Conservation (phyloP, 1,284 basidiomycete species). For the Violaceomyces palustris region DNA sequence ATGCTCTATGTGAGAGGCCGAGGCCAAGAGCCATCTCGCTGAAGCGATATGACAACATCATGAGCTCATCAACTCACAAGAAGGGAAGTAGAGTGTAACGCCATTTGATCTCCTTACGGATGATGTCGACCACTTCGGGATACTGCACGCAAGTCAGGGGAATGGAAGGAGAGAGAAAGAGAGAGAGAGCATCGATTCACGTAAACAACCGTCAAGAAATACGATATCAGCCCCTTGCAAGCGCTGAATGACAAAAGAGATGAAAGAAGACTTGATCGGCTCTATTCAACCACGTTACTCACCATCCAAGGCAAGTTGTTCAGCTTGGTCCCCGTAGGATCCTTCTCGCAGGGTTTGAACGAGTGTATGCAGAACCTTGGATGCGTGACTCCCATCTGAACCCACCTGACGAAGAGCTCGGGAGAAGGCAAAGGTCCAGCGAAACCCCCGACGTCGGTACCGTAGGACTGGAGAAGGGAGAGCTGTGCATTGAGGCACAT, state of each 20-base stretch:
- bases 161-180: too few species aligned
- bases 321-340: conserved; percentile 49
- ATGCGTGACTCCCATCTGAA: conserved; percentile 53
- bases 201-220: too few species aligned
- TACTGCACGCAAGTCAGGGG: too few species aligned
- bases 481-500: conserved; percentile 53
- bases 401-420: conserved; percentile 56
- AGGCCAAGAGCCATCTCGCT: too few species aligned
- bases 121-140: conserved; percentile 53
- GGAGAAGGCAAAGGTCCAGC: conserved; percentile 54
- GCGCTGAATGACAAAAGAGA: too few species aligned
- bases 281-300: too few species aligned
- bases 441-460: conserved; percentile 55
- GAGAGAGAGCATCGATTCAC: too few species aligned
- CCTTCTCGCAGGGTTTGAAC: conserved; percentile 55
- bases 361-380: conserved; percentile 51
- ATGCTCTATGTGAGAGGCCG: too few species aligned
- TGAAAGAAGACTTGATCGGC: too few species aligned
- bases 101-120: conserved; percentile 54
- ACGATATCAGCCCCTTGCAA: too few species aligned
- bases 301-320: conserved; percentile 56
- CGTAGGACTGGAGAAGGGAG: conserved; percentile 44
- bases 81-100: conserved; percentile 55
- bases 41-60: too few species aligned
- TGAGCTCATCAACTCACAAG: conserved; percentile 51